phyloP scores from a whole-genome alignment of 208 protist species.

The Trypanosoma vivax region DNA sequence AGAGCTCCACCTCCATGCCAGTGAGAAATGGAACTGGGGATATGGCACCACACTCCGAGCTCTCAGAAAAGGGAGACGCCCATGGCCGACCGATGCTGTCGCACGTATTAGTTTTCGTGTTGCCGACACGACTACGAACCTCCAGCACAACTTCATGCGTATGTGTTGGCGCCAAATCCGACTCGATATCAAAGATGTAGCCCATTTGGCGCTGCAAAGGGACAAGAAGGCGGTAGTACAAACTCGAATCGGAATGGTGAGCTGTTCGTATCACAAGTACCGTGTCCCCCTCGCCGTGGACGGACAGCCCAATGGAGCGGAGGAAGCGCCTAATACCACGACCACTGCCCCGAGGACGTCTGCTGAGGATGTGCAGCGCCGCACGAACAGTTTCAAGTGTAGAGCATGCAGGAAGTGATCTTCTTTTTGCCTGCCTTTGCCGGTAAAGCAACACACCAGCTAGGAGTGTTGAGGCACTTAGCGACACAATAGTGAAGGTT shows the following conservation, averaged over 20 bases:
- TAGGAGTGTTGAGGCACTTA: no score
- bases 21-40: neutral
- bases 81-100: neutral
- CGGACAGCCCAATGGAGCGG: neutral
- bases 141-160: slow-evolving; percentile 6
- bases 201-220: slow-evolving; percentile 7
- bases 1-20: slow-evolving; percentile 5
- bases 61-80: neutral
- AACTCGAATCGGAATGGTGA: slow-evolving; percentile 1
- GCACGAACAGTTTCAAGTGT: neutral
- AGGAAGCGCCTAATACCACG: neutral
- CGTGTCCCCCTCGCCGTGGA: neutral
- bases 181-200: neutral
- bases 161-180: neutral
- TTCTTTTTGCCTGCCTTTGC: no score
- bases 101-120: neutral
- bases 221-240: slow-evolving; percentile 5
- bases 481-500: no score
- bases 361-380: neutral
- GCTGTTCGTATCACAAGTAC: slow-evolving; percentile 11
- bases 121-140: neutral
- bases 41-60: neutral
- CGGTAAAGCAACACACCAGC: no score
- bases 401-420: slow-evolving; percentile 5
- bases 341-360: neutral